These are phyloP conservation scores for Serpula lacrymans DNA, from an alignment of 768 basidiomycete species.

Conservation along the genomic window DNA sequence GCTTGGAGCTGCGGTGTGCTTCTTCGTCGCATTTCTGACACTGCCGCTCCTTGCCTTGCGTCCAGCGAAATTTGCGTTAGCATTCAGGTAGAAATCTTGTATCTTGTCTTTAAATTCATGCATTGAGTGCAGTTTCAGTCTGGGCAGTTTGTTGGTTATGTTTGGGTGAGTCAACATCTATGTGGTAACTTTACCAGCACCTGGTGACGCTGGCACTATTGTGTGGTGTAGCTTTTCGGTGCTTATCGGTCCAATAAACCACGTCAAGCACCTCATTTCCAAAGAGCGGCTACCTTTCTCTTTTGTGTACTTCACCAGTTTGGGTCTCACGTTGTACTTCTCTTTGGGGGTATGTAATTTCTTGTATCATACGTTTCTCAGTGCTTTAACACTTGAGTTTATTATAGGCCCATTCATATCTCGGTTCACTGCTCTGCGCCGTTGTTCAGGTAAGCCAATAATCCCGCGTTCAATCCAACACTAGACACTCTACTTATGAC, in stretches of 20 bases:
- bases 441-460: constrained; percentile 61
- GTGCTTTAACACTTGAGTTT: not conserved
- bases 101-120: constrained; percentile 1
- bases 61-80: constrained; percentile 87
- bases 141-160: constrained; percentile 94
- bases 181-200: not conserved
- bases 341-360: constrained; percentile 70
- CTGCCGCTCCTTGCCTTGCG: constrained; percentile 65
- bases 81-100: constrained; percentile 58
- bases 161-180: constrained; percentile 59
- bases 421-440: constrained; percentile 83
- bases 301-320: constrained; percentile 74
- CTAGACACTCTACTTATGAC: not conserved
- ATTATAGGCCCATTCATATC: constrained; percentile 70
- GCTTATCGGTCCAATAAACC: constrained; percentile 88
- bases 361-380: too few species aligned
- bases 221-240: constrained; percentile 60
- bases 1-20: constrained; percentile 89
- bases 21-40: constrained; percentile 86
- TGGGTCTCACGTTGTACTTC: constrained; percentile 89
- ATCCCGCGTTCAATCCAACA: not conserved
- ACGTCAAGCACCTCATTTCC: constrained; percentile 83
- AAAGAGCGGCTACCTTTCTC: constrained; percentile 85
- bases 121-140: constrained; percentile 35
- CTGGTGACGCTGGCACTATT: not conserved